Evolutionary conservation across 176 grass and related monocot species (phyloP).

Genomic region (Lolium rigidum): DNA sequence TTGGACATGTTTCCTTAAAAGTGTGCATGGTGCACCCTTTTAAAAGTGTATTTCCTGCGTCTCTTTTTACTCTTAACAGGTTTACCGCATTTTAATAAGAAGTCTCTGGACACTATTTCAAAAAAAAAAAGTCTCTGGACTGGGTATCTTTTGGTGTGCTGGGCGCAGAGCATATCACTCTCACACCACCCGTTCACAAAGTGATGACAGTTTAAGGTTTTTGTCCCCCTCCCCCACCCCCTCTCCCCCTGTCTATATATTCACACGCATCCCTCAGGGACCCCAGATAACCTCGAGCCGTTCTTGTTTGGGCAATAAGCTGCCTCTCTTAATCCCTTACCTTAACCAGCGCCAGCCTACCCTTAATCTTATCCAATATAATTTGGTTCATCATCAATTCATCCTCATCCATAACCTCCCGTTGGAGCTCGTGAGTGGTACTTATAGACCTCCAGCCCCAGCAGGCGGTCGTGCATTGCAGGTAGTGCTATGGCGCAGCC

Average conservation of each 20-base stretch:
- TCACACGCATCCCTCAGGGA: not conserved
- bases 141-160: not conserved
- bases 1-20: not conserved
- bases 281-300: constrained; percentile 4
- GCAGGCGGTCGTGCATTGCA: constrained; percentile 7
- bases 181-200: constrained; percentile 27
- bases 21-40: not conserved
- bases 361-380: not conserved
- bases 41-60: not conserved
- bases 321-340: not conserved
- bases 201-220: not conserved
- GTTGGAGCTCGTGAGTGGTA: not conserved
- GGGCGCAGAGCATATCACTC: not conserved
- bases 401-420: not conserved
- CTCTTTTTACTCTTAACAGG: not conserved
- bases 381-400: not conserved
- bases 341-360: not conserved
- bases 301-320: not conserved
- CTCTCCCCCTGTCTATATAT: not conserved
- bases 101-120: too few species aligned
- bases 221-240: constrained; percentile 36
- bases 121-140: too few species aligned
- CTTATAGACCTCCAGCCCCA: not conserved
- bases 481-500: not conserved
- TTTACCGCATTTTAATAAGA: not conserved